Base-by-base conservation (phyloP, 1,139 yeast species). In the Yamadazyma dendronema region DNA sequence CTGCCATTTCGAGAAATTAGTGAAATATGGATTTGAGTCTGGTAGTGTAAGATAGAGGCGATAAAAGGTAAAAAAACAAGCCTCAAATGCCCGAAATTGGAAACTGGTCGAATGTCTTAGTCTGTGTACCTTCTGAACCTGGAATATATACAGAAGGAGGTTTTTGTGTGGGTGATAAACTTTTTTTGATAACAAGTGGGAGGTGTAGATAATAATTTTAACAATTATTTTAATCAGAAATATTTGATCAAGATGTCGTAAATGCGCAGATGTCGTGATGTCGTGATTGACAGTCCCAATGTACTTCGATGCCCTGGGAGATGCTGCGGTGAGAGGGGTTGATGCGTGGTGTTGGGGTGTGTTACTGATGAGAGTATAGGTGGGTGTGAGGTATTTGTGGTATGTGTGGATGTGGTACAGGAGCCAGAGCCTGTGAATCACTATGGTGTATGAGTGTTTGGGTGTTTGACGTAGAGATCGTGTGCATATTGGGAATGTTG, bases 1-100 rank as follows among this genome's bases (percentile, higher is more conserved):
- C 50, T 21, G 47, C 37, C 49, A 46, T 46, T 22, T 33, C 17
- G 12, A 19, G 4, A 11, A 7, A 19, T 9, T 19, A 7, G 9
- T 19, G 22, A 7, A 7, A 19, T 19, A 7, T 19, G 9, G 6
- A 9, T 7, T 19, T 7, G 6, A 7, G 22, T 19, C 22, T 19
- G 9, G 22, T 19, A 9, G 8, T 7, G 22, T 7, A 7, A 9
- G 22, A n/a, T n/a, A 19, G 22, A 19, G 22, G 8, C 22, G 9
- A 19, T 7, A 19, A 19, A 19, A 19, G 9, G 22, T 19, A 6
- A 7, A 19, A 19, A 19, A 19, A 7, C 9, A 19, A 19, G 6
- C 9, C 22, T 9, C 6, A 19, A 7, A 19, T 19, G 6, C 6
- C 22, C 22, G 22, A 19, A 19, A n/a, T n/a, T n/a, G n/a, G n/a